These are phyloP conservation scores for Coniochaeta sp. DNA, from an alignment of 2,329 filamentous ascomycete genomes.

Conservation along the genomic window DNA sequence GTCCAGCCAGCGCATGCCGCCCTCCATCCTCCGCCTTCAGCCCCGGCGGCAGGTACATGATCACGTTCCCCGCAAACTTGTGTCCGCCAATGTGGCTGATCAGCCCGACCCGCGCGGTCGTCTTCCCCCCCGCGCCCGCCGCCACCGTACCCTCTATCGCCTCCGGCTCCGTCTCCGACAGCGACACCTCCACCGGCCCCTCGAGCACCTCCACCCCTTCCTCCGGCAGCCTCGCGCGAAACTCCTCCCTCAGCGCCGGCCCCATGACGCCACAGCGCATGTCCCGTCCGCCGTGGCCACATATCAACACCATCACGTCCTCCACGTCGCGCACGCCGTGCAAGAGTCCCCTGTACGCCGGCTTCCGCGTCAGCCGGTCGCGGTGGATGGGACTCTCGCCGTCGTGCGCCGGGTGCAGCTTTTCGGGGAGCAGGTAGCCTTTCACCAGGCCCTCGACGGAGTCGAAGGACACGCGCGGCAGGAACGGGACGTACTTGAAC, in stretches of 20 bases:
- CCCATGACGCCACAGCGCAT: constrained; percentile 75
- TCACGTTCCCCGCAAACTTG: constrained; percentile 80
- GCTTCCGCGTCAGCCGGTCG: constrained; percentile 43
- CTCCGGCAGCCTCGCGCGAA: constrained; percentile 49
- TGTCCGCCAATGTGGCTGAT: constrained; percentile 81
- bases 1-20: constrained; percentile 55
- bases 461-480: constrained; percentile 55
- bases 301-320: constrained; percentile 75
- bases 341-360: constrained; percentile 43
- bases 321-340: constrained; percentile 52
- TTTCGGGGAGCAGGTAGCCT: constrained; percentile 57
- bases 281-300: constrained; percentile 79
- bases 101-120: constrained; percentile 54
- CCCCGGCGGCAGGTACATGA: constrained; percentile 65
- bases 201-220: constrained; percentile 41
- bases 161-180: background rate
- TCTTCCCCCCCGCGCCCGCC: constrained; percentile 11
- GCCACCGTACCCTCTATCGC: constrained; percentile 6
- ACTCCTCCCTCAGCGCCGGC: constrained; percentile 64
- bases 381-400: constrained; percentile 50
- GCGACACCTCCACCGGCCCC: constrained; percentile 32
- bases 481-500: constrained; percentile 71
- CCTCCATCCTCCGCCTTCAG: constrained; percentile 30
- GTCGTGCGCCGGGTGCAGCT: constrained; percentile 55
- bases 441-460: constrained; percentile 51